Evolutionary conservation across 768 basidiomycete species (phyloP).

Genomic region (Agaricus subrufescens): DNA sequence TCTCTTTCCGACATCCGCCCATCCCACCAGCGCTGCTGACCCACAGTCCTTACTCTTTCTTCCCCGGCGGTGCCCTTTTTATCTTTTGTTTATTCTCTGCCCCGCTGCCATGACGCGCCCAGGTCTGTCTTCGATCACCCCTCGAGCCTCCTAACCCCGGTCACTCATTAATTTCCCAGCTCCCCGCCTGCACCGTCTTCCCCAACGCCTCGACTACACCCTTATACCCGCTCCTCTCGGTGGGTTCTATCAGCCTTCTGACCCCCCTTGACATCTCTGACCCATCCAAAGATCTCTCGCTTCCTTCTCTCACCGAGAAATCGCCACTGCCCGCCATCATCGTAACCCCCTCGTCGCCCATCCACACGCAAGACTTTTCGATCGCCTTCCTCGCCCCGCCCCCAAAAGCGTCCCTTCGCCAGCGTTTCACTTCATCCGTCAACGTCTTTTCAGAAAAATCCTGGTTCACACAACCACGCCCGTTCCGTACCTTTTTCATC

Average conservation of each 20-base stretch:
- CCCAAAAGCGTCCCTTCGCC: conserved; percentile 49
- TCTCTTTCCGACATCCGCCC: conserved; percentile 11
- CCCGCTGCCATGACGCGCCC: conserved; percentile 8
- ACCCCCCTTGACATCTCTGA: not conserved
- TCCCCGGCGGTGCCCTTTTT: no score
- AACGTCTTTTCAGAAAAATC: not conserved
- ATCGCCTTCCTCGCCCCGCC: conserved; percentile 72
- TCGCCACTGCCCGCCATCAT: conserved; percentile 75
- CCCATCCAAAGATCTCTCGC: conserved; percentile 49
- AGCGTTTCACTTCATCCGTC: conserved; percentile 42
- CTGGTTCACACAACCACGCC: not conserved
- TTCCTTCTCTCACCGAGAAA: conserved; percentile 61
- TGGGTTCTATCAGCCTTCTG: conserved; percentile 25
- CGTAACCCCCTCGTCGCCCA: conserved; percentile 77
- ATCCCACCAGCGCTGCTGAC: conserved; percentile 18
- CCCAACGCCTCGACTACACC: conserved; percentile 68
- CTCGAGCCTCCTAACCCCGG: not conserved
- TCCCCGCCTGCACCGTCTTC: conserved; percentile 67
- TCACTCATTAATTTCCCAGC: conserved; percentile 25
- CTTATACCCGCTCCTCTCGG: conserved; percentile 76
- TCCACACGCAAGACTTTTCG: conserved; percentile 59
- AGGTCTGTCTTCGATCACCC: conserved; percentile 1
- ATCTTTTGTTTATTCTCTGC: not conserved
- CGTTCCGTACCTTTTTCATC: conserved; percentile 30
- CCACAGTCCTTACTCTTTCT: conserved; percentile 28